Conservation (phyloP, 352 stramenopile genomes). For the Globisporangium solare region DNA sequence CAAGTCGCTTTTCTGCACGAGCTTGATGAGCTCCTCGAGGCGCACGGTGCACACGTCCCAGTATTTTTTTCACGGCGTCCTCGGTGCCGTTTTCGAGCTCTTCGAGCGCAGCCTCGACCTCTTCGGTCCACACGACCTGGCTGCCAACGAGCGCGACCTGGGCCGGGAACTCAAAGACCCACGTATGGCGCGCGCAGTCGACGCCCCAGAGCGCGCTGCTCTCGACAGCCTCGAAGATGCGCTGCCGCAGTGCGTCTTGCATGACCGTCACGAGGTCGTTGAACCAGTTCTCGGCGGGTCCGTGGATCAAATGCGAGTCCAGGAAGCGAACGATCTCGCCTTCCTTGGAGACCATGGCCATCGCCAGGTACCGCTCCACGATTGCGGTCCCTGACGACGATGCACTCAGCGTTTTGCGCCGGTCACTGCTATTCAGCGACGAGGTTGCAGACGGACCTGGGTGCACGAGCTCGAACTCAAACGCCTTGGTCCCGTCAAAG, state of each 20-base stretch:
- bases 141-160: constrained; percentile 84
- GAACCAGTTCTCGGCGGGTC: constrained; percentile 91
- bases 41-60: constrained; percentile 89
- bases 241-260: constrained; percentile 81
- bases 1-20: constrained; percentile 84
- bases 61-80: constrained; percentile 94
- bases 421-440: not conserved
- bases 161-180: constrained; percentile 89
- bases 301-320: constrained; percentile 77
- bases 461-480: constrained; percentile 56
- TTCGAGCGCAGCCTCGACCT: constrained; percentile 88
- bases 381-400: constrained; percentile 15
- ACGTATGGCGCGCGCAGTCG: constrained; percentile 73
- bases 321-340: constrained; percentile 86
- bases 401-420: not conserved
- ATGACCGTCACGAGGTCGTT: constrained; percentile 94
- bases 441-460: constrained; percentile 4
- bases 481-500: constrained; percentile 87
- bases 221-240: constrained; percentile 90
- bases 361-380: constrained; percentile 63
- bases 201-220: constrained; percentile 91
- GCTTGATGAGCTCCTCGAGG: constrained; percentile 90
- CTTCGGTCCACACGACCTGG: constrained; percentile 93
- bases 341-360: constrained; percentile 95
- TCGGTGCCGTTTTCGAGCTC: constrained; percentile 94